Evolutionary conservation across 129 eudicot genomes (phyloP).

Genomic region (Tagetes patula): DNA sequence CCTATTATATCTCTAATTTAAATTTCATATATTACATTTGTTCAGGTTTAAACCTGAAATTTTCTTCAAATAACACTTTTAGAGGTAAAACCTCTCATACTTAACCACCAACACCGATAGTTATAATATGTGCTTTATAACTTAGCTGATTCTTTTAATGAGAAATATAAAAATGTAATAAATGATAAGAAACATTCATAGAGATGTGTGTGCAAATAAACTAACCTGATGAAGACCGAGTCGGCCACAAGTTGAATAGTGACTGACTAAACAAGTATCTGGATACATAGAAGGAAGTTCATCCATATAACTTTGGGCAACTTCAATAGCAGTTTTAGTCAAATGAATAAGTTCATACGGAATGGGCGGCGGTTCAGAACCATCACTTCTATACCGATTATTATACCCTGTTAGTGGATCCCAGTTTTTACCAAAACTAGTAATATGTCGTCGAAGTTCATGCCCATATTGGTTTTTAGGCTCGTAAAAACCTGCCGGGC

Average conservation of each 20-base stretch:
- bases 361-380: slow-evolving; percentile 37
- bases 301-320: slow-evolving; percentile 36
- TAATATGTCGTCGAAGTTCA: slow-evolving; percentile 48
- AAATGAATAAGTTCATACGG: slow-evolving; percentile 35
- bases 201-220: neutral
- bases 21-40: no score
- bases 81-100: no score
- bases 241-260: slow-evolving; percentile 39
- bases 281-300: slow-evolving; percentile 52
- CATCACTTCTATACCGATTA: slow-evolving; percentile 21
- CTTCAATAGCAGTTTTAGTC: slow-evolving; percentile 31
- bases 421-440: slow-evolving; percentile 59
- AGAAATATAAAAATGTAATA: no score
- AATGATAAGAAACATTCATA: no score
- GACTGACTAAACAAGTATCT: slow-evolving; percentile 50
- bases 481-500: slow-evolving; percentile 51
- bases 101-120: no score
- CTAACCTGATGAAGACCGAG: slow-evolving; percentile 59
- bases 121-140: no score
- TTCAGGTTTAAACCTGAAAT: no score
- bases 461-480: slow-evolving; percentile 47
- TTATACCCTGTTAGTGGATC: slow-evolving; percentile 42
- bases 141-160: no score
- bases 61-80: no score
- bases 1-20: no score